A percentile compares a stretch with the other conserved stretches of the same genome.
Evolutionary conservation across 768 basidiomycete genomes (phyloP).

Genomic region (Boletellus ananiceps): DNA sequence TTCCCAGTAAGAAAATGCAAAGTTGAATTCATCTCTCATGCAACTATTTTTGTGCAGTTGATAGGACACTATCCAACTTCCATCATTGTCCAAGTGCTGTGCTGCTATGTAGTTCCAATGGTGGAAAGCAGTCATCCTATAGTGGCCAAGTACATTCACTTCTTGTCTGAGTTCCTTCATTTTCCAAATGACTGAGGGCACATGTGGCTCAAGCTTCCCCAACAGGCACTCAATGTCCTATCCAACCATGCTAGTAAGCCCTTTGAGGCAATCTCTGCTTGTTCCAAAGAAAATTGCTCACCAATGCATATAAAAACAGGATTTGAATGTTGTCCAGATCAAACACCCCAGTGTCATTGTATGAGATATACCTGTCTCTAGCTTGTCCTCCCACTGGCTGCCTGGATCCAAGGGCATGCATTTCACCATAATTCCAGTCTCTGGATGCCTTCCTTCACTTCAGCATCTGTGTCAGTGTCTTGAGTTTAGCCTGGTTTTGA

Average conservation of each 20-base stretch:
- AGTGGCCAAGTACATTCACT: not conserved
- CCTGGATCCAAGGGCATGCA: not conserved
- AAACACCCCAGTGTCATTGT: not conserved
- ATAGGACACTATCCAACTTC: constrained; percentile 2
- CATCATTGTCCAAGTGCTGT: constrained; percentile 2
- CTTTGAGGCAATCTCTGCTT: too few relatives aligned
- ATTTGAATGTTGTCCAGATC: not conserved
- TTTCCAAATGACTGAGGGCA: not conserved
- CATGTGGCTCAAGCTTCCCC: not conserved
- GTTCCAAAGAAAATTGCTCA: too few relatives aligned
- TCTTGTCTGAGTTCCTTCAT: not conserved
- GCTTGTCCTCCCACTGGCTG: constrained; percentile 2
- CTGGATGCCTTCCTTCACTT: not conserved
- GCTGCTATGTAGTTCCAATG: constrained; percentile 11
- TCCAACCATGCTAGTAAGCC: too few relatives aligned
- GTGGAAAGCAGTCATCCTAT: constrained; percentile 3
- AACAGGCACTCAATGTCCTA: constrained; percentile 3
- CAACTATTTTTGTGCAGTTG: constrained; percentile 7
- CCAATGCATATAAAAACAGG: not conserved
- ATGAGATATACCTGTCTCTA: not conserved
- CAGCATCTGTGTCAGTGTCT: not conserved
- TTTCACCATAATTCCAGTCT: not conserved
- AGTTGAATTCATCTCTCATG: not conserved
- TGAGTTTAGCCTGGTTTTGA: constrained; percentile 5
- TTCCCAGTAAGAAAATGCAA: constrained; percentile 1